Evolutionary conservation across 768 basidiomycete species (phyloP).

Genomic region (Phylloporus rhodoxanthus): DNA sequence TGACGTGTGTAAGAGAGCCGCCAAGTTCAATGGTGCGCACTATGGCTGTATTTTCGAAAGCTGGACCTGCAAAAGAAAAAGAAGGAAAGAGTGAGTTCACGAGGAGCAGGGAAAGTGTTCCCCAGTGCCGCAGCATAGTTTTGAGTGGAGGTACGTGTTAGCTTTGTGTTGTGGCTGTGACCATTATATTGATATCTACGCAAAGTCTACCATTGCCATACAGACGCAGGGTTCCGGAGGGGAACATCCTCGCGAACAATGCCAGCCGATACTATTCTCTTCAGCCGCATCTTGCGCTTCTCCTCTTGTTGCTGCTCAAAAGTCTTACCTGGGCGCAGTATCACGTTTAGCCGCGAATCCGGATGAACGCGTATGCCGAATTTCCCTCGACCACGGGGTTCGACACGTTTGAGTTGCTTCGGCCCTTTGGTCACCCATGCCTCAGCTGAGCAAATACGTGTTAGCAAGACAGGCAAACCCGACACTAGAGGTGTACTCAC

Average conservation of each 20-base stretch:
- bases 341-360: constrained; percentile 66
- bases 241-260: constrained; percentile 75
- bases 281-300: constrained; percentile 61
- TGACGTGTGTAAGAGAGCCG: constrained; percentile 82
- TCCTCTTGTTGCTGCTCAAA: constrained; percentile 58
- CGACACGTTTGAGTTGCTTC: constrained; percentile 56
- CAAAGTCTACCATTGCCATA: constrained; percentile 66
- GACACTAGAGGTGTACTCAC: constrained; percentile 42
- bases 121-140: constrained; percentile 40
- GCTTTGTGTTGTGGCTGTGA: constrained; percentile 9
- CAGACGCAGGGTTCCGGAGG: constrained; percentile 62
- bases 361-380: constrained; percentile 73
- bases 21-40: constrained; percentile 87
- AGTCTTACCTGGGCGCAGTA: constrained; percentile 79
- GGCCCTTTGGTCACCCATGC: constrained; percentile 91
- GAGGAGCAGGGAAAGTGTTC: constrained; percentile 44
- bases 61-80: constrained; percentile 38
- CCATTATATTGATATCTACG: background rate
- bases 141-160: constrained; percentile 30
- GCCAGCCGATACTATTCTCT: constrained; percentile 74
- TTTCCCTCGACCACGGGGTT: constrained; percentile 80
- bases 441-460: constrained; percentile 51
- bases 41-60: constrained; percentile 85
- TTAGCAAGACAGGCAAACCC: background rate
- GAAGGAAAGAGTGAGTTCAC: constrained; percentile 36